Evolutionary conservation across 768 basidiomycete species (phyloP).

Genomic region (Lyophyllum decastes): DNA sequence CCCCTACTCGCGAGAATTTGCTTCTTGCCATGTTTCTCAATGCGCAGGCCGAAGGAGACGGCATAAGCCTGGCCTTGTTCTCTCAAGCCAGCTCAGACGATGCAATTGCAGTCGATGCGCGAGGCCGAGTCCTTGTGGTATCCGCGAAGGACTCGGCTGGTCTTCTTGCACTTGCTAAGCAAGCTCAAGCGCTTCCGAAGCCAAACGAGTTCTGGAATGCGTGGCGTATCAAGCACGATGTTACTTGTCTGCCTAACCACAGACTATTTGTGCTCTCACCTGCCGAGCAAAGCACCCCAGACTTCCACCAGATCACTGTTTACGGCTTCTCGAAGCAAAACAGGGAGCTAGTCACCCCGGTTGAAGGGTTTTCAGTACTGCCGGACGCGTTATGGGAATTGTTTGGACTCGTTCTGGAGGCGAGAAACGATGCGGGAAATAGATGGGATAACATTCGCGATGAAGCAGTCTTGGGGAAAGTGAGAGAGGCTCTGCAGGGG

Average conservation of each 20-base stretch:
- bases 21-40: not conserved
- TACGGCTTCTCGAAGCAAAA: not conserved
- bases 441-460: not conserved
- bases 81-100: not conserved
- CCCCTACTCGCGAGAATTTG: not conserved
- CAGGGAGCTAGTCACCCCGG: not conserved
- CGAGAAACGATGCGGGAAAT: not conserved
- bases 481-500: not conserved
- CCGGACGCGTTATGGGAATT: not conserved
- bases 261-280: not conserved
- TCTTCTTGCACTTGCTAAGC: not conserved
- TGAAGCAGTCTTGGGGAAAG: not conserved
- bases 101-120: not conserved
- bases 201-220: not conserved
- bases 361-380: not conserved
- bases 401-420: not conserved
- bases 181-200: not conserved
- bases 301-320: not conserved
- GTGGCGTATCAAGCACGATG: not conserved
- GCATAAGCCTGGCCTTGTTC: constrained; percentile 1
- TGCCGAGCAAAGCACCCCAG: not conserved
- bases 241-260: not conserved
- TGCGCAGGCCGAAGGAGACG: not conserved
- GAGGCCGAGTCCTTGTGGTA: not conserved
- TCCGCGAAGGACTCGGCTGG: not conserved